Conservation (phyloP, 1,284 basidiomycete genomes). For the Coriolopsis trogii region DNA sequence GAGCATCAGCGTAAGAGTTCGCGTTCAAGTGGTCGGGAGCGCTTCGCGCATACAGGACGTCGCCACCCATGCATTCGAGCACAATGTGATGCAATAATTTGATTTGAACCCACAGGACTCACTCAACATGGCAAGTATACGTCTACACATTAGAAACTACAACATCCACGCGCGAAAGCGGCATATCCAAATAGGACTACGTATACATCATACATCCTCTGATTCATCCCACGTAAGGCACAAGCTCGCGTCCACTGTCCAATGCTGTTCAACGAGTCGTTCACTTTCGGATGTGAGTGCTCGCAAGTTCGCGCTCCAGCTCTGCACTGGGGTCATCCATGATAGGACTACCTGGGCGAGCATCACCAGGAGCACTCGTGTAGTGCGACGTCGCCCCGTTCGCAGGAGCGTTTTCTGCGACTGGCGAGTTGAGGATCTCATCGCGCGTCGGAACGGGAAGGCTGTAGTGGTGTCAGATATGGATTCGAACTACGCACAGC, state of each 20-base stretch:
- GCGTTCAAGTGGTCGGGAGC: no score
- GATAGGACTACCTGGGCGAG: conserved; percentile 57
- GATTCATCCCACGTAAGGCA: no score
- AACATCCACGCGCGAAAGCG: neutral
- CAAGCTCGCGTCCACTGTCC: no score
- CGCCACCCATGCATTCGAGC: neutral
- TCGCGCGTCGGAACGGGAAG: conserved; percentile 78
- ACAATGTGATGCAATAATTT: no score
- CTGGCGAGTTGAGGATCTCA: conserved; percentile 77
- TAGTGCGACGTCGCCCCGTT: conserved; percentile 73
- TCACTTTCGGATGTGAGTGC: conserved; percentile 61
- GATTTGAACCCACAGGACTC: no score
- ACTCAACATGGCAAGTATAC: neutral
- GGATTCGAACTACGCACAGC: neutral
- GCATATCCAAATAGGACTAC: neutral
- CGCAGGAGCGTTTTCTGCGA: conserved; percentile 65
- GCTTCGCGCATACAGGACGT: neutral
- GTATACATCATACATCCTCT: neutral
- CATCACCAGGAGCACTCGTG: conserved; percentile 38
- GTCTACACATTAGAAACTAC: conserved; percentile 5
- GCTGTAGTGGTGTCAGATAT: conserved; percentile 37
- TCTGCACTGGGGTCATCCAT: conserved; percentile 87
- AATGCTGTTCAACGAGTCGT: no score
- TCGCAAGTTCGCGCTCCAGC: conserved; percentile 82
- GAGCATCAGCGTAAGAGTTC: no score